Conservation (phyloP, 139 green algal species). For the Coccomyxa sp. region DNA sequence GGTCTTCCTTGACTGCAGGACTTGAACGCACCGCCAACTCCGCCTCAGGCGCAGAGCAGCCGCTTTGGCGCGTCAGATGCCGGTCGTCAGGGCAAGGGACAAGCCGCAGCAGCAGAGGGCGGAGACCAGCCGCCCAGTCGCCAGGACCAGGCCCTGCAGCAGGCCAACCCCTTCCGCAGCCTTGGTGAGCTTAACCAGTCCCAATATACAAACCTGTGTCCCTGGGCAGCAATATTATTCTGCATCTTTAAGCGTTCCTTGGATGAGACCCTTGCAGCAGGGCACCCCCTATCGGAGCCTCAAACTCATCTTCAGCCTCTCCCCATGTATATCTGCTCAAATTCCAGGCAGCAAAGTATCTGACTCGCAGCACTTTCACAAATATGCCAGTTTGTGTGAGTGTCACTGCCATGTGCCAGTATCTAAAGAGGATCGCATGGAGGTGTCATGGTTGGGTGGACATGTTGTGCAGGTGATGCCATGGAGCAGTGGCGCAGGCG, state of each 20-base stretch:
- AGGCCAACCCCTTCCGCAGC: slow-evolving; percentile 71
- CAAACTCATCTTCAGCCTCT: no score
- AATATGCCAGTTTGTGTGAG: no score
- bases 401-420: no score
- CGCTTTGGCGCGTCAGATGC: slow-evolving; percentile 15
- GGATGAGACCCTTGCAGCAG: no score
- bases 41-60: slow-evolving; percentile 24
- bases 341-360: no score
- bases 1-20: neutral
- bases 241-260: no score
- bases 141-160: slow-evolving; percentile 7
- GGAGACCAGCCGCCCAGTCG: neutral
- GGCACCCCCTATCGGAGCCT: no score
- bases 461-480: neutral
- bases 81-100: neutral
- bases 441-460: neutral
- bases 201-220: neutral
- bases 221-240: no score
- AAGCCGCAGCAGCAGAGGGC: neutral
- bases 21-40: neutral
- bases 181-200: slow-evolving; percentile 1
- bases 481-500: slow-evolving; percentile 55
- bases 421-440: no score
- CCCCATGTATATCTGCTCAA: no score
- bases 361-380: no score